Percentiles rank a stretch among this genome's conserved stretches.
Evolutionary conservation across 2,329 filamentous ascomycete species (phyloP).

Genomic region (Aspergillus sp.): DNA sequence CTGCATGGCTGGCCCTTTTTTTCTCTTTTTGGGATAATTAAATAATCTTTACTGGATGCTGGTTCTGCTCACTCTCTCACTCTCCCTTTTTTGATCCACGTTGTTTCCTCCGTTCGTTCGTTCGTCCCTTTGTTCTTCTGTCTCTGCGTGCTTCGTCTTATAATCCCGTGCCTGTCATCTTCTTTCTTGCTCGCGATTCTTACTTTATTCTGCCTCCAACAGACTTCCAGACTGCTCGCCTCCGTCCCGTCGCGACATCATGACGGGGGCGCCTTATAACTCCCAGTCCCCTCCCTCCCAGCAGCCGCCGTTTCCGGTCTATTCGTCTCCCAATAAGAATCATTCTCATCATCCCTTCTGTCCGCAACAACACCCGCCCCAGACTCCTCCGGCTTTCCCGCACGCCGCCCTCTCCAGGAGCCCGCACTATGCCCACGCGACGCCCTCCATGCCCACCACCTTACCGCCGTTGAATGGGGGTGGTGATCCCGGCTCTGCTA

Average conservation of each 20-base stretch:
- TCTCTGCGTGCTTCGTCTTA: no score
- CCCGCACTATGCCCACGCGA: slow-evolving; percentile 34
- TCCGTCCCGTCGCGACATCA: slow-evolving; percentile 13
- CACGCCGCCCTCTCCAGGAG: slow-evolving; percentile 30
- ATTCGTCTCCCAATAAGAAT: slow-evolving; percentile 35
- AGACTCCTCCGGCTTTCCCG: slow-evolving; percentile 36
- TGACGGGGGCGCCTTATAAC: slow-evolving; percentile 39
- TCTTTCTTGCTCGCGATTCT: neutral
- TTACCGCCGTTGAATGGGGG: slow-evolving; percentile 37
- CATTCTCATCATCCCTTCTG: slow-evolving; percentile 33
- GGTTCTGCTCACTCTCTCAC: no score
- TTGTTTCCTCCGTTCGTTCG: no score
- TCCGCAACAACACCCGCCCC: slow-evolving; percentile 34
- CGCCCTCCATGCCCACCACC: slow-evolving; percentile 32
- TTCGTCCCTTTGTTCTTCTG: no score
- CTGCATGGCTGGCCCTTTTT: no score
- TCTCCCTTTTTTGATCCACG: no score
- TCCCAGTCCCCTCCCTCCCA: slow-evolving; percentile 37
- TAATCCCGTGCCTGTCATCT: no score
- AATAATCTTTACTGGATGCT: no score
- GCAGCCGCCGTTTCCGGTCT: slow-evolving; percentile 34
- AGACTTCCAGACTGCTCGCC: slow-evolving; percentile 19
- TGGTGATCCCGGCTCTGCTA: slow-evolving; percentile 24
- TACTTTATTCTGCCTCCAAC: neutral
- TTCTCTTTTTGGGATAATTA: no score